Conservation (phyloP, 1,139 yeast species). For the Yamadazyma oceani region DNA sequence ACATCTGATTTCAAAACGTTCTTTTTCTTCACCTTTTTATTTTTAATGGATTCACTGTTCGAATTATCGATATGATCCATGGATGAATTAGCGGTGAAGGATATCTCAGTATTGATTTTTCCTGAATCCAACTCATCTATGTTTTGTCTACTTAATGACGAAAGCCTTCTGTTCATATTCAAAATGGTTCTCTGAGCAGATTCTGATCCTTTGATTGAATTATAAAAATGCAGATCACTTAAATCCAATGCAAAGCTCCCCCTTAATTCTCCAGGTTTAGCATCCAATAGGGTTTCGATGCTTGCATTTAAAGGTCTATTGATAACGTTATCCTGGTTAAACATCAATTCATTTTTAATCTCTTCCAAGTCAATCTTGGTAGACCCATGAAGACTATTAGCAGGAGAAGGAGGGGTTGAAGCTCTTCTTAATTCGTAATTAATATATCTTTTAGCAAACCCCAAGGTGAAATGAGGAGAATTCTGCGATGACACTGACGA, state of each 20-base stretch:
- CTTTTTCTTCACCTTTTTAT: conserved; percentile 6
- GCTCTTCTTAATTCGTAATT: conserved; percentile 18
- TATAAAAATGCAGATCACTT: conserved; percentile 42
- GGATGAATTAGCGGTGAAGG: conserved; percentile 27
- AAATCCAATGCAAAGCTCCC: conserved; percentile 47
- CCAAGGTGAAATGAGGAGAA: conserved; percentile 35
- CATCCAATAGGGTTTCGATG: conserved; percentile 23
- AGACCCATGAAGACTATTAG: conserved; percentile 2
- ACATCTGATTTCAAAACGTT: conserved; percentile 47
- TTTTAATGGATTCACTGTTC: conserved; percentile 4
- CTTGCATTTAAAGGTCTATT: conserved; percentile 17
- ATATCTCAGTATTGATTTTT: conserved; percentile 37
- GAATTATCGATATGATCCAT: not conserved
- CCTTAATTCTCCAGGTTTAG: conserved; percentile 39
- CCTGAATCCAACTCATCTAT: conserved; percentile 32
- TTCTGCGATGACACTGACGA: conserved; percentile 34
- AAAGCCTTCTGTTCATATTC: conserved; percentile 39
- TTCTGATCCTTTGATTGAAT: conserved; percentile 36
- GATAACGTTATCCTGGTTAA: conserved; percentile 17
- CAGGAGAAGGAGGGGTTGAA: conserved; percentile 10
- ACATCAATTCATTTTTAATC: conserved; percentile 28
- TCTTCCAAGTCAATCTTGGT: conserved; percentile 29
- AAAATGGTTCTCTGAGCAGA: conserved; percentile 29
- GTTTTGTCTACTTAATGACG: conserved; percentile 32
- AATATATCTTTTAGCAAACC: conserved; percentile 34